Conservation (phyloP, 345 rosid genomes). For the Pugionium cornutum region DNA sequence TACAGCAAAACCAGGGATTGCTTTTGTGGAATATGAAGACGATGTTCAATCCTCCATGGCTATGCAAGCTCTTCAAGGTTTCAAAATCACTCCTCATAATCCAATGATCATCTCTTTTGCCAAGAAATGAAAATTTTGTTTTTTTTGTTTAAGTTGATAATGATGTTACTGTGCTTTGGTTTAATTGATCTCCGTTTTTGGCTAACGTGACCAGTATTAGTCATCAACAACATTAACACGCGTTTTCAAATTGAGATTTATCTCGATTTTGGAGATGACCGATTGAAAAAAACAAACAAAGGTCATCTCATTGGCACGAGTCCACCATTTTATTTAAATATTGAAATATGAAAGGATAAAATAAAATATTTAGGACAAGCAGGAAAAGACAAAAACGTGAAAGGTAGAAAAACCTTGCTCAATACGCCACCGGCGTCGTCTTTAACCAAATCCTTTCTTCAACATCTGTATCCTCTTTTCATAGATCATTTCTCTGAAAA, state of each 20-base stretch:
- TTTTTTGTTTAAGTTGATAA: too few species aligned
- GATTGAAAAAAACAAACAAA: constrained; percentile 7
- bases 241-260: constrained; percentile 36
- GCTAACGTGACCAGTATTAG: constrained; percentile 9
- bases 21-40: constrained; percentile 87
- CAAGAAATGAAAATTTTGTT: constrained; percentile 54
- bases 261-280: constrained; percentile 27
- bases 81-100: constrained; percentile 80
- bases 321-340: constrained; percentile 34
- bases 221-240: constrained; percentile 26
- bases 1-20: constrained; percentile 91
- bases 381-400: constrained; percentile 31
- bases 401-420: constrained; percentile 34
- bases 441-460: constrained; percentile 21
- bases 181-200: constrained; percentile 26
- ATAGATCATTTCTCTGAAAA: constrained; percentile 33
- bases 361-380: constrained; percentile 18
- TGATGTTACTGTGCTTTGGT: not conserved
- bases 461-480: constrained; percentile 32
- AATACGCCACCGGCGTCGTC: constrained; percentile 42
- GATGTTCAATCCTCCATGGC: constrained; percentile 83
- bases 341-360: not conserved
- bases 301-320: constrained; percentile 21
- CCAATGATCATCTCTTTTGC: constrained; percentile 90
- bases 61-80: constrained; percentile 87